Evolutionary conservation across 208 protist species (phyloP).

Genomic region (Leishmania major): DNA sequence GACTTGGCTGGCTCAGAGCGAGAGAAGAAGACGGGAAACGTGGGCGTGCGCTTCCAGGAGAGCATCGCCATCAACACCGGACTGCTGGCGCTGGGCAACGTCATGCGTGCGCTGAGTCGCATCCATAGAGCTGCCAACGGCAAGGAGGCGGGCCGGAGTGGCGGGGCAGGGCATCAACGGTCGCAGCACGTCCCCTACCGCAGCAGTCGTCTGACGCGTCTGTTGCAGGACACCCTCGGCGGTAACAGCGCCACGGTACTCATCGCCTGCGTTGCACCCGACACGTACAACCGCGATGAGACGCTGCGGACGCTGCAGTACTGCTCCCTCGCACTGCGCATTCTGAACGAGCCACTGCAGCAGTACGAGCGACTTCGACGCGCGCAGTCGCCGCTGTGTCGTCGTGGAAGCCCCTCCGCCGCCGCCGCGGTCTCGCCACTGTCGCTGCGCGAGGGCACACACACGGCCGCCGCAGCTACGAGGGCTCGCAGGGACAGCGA

Average conservation of each 20-base stretch:
- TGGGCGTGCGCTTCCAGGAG: constrained; percentile 88
- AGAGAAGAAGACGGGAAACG: constrained; percentile 83
- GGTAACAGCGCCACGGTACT: constrained; percentile 88
- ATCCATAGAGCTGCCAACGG: constrained; percentile 27
- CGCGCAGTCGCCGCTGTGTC: constrained; percentile 18
- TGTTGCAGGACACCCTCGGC: constrained; percentile 91
- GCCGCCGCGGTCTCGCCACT: constrained; percentile 1
- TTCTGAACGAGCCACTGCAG: constrained; percentile 80
- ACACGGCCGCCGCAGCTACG: neutral
- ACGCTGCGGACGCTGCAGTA: constrained; percentile 93
- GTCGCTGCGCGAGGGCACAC: neutral
- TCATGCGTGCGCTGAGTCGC: constrained; percentile 89
- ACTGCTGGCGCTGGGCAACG: constrained; percentile 92
- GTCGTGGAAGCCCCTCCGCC: neutral
- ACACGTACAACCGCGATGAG: constrained; percentile 79
- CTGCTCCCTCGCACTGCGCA: constrained; percentile 87
- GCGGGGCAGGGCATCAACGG: neutral
- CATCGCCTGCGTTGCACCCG: constrained; percentile 86
- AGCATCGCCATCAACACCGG: constrained; percentile 93
- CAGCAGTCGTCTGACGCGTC: constrained; percentile 89
- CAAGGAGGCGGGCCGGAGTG: neutral
- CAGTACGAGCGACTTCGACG: constrained; percentile 47
- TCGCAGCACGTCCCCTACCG: constrained; percentile 83
- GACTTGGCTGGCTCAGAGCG: constrained; percentile 94
- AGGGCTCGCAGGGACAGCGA: neutral